Base-by-base conservation (phyloP, 768 basidiomycete genomes). In the Phlegmacium glaucopus region DNA sequence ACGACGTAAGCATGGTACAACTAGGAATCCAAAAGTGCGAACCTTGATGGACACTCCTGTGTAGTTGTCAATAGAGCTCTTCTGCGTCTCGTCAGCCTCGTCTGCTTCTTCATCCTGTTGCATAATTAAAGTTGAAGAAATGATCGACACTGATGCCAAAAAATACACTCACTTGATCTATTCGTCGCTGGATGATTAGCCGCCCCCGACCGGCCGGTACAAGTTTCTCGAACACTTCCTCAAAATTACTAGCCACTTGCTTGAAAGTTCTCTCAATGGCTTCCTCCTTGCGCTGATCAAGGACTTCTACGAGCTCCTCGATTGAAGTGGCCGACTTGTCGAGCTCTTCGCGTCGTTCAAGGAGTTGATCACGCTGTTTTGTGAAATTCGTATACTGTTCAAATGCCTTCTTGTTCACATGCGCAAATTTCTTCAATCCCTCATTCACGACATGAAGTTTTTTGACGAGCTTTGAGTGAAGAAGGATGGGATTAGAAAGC, bases 371-470 rank as follows among this genome's bases (percentile, higher is more conserved):
- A 1, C 94, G 87, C 64, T 98, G 95, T 62, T 95, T 97, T 7
- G 94, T 96, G 65, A 98, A 98, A 62, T 92, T 94, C 64, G 81
- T 90, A 72, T 96, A 98, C 64, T 98, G 95, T 64, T 99, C 96
- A 61, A 95, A 95, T 1, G 95, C 96, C 61, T 98, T 97, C 76
- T 99, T 99, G 75, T 99, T 99, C 52, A 98, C 95, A 61, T 97
- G 94, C 0, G 93, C 90, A 59, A 94, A 99, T 65, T 94, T 95
- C 66, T 96, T 95, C 57, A 99, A 72, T 22, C 83, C 80, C 60
- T 98, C 94, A 60, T 97, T 96, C 51, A 94, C 85, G 11, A 78
- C 75, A 55, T 95, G 94, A n/a, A 99, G 76, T 54, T 88, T 88
- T 69, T 93, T 95, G 59, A 94, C 82, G 38, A 99, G 76, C 95